Evolutionary conservation across 1,139 yeast species (phyloP).

Genomic region (Arxiozyma bovina): DNA sequence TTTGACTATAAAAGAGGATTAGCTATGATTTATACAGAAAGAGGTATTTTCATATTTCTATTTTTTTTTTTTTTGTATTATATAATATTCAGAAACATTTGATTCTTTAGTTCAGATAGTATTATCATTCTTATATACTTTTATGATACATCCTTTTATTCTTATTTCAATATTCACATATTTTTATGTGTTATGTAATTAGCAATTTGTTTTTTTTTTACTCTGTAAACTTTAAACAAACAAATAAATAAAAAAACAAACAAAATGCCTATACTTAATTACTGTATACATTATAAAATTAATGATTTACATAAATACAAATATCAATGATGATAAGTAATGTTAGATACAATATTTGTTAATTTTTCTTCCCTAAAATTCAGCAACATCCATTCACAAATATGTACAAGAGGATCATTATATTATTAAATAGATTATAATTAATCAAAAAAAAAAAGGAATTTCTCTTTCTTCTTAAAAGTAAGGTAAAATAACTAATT

Average conservation of each 20-base stretch:
- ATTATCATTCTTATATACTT: neutral
- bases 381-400: neutral
- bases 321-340: too few species aligned
- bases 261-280: neutral
- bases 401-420: slow-evolving; percentile 1
- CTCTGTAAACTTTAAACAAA: neutral
- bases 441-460: too few species aligned
- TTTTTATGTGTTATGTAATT: neutral
- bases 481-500: neutral
- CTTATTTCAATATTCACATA: neutral
- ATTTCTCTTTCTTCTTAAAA: neutral
- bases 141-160: neutral
- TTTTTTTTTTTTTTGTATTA: too few species aligned
- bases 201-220: neutral
- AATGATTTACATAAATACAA: too few species aligned
- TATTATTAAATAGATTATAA: neutral
- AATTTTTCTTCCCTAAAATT: neutral
- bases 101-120: too few species aligned
- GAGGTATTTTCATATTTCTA: too few species aligned
- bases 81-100: neutral
- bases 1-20: slow-evolving; percentile 8
- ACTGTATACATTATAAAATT: neutral
- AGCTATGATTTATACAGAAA: neutral
- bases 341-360: neutral
- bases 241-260: too few species aligned